Conservation (phyloP, 129 eudicot genomes). For the sunflower (Helianthus annuus) region HanXRQr2.0-SUNRISE NC_035434.2:41572761-41573260, state of each 20-base stretch:
- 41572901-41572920: neutral
- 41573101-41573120: slow-evolving; percentile 1
- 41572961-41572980: slow-evolving; percentile 18
- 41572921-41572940: slow-evolving; percentile 15
- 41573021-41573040: slow-evolving; percentile 18
- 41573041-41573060: slow-evolving; percentile 24
- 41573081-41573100: neutral
- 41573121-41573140: neutral
- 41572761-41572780: no score
- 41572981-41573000: slow-evolving; percentile 24
- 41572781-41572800: no score
- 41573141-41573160: slow-evolving; percentile 52
- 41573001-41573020: slow-evolving; percentile 27
- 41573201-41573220: slow-evolving; percentile 58
- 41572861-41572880: neutral
- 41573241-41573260: neutral
- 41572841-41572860: no score
- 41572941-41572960: slow-evolving; percentile 16
- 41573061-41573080: slow-evolving; percentile 42
- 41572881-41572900: neutral
- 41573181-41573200: slow-evolving; percentile 55
- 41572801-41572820: no score
- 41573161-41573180: slow-evolving; percentile 83
- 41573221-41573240: slow-evolving; percentile 47
- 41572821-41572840: no score